Evolutionary conservation across 2,329 filamentous ascomycete genomes (phyloP).

Genomic region (Tolypocladium amazonense): DNA sequence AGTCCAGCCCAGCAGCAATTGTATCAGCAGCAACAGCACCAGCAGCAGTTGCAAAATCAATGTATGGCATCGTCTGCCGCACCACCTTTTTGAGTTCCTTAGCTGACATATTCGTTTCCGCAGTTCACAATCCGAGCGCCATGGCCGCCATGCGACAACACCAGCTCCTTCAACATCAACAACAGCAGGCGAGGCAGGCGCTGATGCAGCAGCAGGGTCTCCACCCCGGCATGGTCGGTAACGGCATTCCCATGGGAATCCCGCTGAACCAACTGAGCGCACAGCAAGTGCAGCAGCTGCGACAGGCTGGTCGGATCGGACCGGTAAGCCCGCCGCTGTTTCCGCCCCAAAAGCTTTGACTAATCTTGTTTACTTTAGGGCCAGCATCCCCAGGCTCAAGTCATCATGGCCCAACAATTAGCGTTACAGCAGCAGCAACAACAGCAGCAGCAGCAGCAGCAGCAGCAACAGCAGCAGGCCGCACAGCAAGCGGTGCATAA

Average conservation of each 20-base stretch:
- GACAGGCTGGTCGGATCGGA: constrained; percentile 26
- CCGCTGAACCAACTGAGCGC: constrained; percentile 34
- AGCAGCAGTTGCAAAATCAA: constrained; percentile 22
- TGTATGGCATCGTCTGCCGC: constrained; percentile 14
- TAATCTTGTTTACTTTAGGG: constrained; percentile 7
- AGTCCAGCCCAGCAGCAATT: constrained; percentile 50
- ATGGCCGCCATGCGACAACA: constrained; percentile 41
- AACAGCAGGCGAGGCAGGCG: constrained; percentile 38
- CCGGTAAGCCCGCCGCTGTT: constrained; percentile 24
- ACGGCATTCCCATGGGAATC: constrained; percentile 42
- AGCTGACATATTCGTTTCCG: not conserved
- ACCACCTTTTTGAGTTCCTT: not conserved
- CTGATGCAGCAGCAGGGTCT: constrained; percentile 45
- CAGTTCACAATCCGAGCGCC: constrained; percentile 25
- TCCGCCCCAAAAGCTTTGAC: not conserved
- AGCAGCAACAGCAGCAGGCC: constrained; percentile 21
- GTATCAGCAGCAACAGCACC: constrained; percentile 45
- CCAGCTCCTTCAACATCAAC: constrained; percentile 46
- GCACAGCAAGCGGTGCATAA: constrained; percentile 22
- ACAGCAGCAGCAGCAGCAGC: constrained; percentile 30
- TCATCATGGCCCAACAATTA: constrained; percentile 36
- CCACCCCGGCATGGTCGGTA: constrained; percentile 36
- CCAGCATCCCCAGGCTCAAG: constrained; percentile 22
- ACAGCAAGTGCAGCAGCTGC: constrained; percentile 41
- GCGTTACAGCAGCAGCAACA: constrained; percentile 34